These are phyloP conservation scores for Neurospora sp. DNA, from an alignment of 2,329 filamentous ascomycete species.

Conservation along the genomic window DNA sequence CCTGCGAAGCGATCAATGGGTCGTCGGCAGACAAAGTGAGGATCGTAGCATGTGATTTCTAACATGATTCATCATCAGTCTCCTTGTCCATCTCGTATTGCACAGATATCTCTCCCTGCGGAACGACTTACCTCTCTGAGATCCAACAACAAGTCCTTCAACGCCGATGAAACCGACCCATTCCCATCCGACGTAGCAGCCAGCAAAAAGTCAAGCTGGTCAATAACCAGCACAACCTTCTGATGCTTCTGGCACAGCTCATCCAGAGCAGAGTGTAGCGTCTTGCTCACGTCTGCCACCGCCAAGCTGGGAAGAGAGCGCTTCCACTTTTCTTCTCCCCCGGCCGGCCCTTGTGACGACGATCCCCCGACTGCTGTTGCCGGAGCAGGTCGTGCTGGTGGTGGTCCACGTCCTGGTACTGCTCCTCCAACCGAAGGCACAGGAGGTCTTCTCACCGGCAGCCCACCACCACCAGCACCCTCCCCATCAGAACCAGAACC, in stretches of 20 bases:
- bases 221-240: slow-evolving; percentile 51
- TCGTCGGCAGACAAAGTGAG: slow-evolving; percentile 63
- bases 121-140: slow-evolving; percentile 50
- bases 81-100: neutral
- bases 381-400: neutral
- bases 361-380: neutral
- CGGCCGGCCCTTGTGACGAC: slow-evolving; percentile 2
- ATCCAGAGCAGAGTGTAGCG: slow-evolving; percentile 30
- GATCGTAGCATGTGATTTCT: slow-evolving; percentile 57
- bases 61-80: slow-evolving; percentile 1
- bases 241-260: slow-evolving; percentile 23
- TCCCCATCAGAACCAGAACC: neutral
- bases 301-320: slow-evolving; percentile 22
- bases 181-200: slow-evolving; percentile 42
- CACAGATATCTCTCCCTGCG: neutral
- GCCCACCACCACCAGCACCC: slow-evolving; percentile 8
- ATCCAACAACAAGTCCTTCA: slow-evolving; percentile 47
- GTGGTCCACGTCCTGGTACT: neutral
- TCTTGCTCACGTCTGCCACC: slow-evolving; percentile 27
- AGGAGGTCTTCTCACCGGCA: slow-evolving; percentile 5
- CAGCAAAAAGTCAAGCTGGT: slow-evolving; percentile 56
- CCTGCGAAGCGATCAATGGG: slow-evolving; percentile 53
- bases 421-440: neutral
- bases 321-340: slow-evolving; percentile 4
- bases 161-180: slow-evolving; percentile 26